Evolutionary conservation across 768 basidiomycete genomes (phyloP).

Genomic region (Agrocybe pediades): DNA sequence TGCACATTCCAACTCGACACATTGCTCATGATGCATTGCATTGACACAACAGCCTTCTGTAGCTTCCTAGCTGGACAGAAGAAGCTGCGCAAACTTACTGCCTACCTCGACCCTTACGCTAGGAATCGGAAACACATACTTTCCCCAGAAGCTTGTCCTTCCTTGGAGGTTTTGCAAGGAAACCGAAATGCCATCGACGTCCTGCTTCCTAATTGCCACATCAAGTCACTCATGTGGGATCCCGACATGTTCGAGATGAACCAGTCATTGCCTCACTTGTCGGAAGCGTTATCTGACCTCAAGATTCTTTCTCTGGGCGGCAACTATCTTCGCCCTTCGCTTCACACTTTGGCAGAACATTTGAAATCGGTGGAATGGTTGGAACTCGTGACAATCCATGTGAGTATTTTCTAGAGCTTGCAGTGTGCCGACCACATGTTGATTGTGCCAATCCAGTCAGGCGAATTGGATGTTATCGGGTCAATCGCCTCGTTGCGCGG

Average conservation of each 20-base stretch:
- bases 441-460: neutral
- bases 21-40: neutral
- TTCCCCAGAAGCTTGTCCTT: neutral
- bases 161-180: neutral
- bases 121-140: neutral
- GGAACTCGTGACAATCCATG: conserved; percentile 9
- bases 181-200: neutral
- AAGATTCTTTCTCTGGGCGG: conserved; percentile 4
- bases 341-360: neutral
- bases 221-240: neutral
- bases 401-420: conserved; percentile 1
- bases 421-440: neutral
- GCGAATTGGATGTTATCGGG: conserved; percentile 7
- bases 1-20: neutral
- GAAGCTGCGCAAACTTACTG: neutral
- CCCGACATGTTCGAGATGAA: conserved; percentile 2
- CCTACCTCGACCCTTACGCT: neutral
- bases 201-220: neutral
- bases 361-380: conserved; percentile 1
- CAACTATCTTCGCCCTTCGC: conserved; percentile 4
- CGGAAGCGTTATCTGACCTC: neutral
- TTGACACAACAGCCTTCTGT: neutral
- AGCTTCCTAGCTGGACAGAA: neutral
- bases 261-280: neutral
- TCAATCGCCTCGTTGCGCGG: conserved; percentile 3